Conservation (phyloP, 1,139 yeast species). For the Diutina siamensis region DNA sequence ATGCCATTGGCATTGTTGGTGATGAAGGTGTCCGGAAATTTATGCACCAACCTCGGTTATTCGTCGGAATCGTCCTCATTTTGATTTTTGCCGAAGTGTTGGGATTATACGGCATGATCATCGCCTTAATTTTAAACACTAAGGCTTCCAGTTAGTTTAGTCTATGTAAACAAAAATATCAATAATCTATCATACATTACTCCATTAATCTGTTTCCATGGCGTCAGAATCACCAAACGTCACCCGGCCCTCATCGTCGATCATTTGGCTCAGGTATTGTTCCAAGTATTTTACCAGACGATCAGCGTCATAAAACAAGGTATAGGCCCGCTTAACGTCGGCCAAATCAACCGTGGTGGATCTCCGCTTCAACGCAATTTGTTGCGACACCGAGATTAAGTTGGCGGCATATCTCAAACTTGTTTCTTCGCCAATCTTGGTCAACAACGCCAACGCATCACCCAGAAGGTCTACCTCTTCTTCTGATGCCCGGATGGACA, state of each 20-base stretch:
- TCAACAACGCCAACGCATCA: constrained; percentile 81
- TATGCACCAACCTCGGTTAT: constrained; percentile 93
- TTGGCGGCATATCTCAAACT: constrained; percentile 89
- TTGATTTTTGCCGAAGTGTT: constrained; percentile 96
- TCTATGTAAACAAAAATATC: not conserved
- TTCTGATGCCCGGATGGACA: constrained; percentile 87
- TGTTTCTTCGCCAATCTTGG: constrained; percentile 89
- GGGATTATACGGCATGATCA: constrained; percentile 91
- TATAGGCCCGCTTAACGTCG: constrained; percentile 81
- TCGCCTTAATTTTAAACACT: constrained; percentile 83
- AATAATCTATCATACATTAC: not conserved
- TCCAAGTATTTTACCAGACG: constrained; percentile 77
- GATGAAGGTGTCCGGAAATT: constrained; percentile 97
- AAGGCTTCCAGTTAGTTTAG: constrained; percentile 36
- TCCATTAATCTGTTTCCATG: constrained; percentile 36
- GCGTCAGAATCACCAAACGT: constrained; percentile 37
- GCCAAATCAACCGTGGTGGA: constrained; percentile 57
- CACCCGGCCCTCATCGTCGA: constrained; percentile 63
- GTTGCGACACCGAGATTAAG: constrained; percentile 79
- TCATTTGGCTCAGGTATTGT: constrained; percentile 55
- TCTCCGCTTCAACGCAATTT: constrained; percentile 76
- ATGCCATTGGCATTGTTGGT: constrained; percentile 97
- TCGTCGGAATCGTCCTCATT: constrained; percentile 88
- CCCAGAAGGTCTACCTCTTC: constrained; percentile 82
- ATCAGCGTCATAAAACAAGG: constrained; percentile 76